Evolutionary conservation across 371 early-diverging fungal genomes (phyloP).

Genomic region (Zopfochytrium polystomum): DNA sequence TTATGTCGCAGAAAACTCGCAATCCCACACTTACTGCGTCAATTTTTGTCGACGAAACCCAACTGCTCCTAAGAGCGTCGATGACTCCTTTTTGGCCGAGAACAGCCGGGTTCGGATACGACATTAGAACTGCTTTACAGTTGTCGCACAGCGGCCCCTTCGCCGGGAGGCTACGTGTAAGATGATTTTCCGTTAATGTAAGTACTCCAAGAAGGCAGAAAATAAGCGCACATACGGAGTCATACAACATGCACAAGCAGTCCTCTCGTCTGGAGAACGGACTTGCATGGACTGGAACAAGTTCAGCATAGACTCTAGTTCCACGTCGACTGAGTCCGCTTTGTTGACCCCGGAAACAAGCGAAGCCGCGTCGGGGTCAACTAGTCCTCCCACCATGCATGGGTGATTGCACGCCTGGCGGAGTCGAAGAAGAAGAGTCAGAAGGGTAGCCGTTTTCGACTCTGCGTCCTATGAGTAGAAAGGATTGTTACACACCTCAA

Average conservation of each 20-base stretch:
- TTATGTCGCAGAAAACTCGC: neutral
- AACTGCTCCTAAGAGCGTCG: too few relatives aligned
- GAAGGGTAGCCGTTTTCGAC: too few relatives aligned
- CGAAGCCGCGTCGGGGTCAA: too few relatives aligned
- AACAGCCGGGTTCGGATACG: neutral
- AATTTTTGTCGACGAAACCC: slow-evolving; percentile 52
- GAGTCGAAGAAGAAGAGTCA: slow-evolving; percentile 34
- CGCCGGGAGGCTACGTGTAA: neutral
- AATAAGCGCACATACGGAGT: neutral
- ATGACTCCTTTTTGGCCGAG: too few relatives aligned
- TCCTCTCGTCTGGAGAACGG: neutral
- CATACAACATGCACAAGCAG: neutral
- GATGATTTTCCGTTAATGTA: neutral
- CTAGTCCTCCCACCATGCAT: slow-evolving; percentile 1
- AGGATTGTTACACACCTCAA: too few relatives aligned
- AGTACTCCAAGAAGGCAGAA: slow-evolving; percentile 2
- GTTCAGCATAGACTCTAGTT: neutral
- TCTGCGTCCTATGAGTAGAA: too few relatives aligned
- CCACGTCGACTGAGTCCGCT: neutral
- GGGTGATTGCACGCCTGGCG: slow-evolving; percentile 32
- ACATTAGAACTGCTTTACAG: neutral
- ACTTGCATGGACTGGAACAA: neutral
- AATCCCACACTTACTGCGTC: slow-evolving; percentile 37
- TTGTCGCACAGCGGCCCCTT: neutral
- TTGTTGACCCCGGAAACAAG: too few relatives aligned